These are phyloP conservation scores for Neurospora africana DNA, from an alignment of 495 filamentous ascomycete species.

Conservation along the genomic window DNA sequence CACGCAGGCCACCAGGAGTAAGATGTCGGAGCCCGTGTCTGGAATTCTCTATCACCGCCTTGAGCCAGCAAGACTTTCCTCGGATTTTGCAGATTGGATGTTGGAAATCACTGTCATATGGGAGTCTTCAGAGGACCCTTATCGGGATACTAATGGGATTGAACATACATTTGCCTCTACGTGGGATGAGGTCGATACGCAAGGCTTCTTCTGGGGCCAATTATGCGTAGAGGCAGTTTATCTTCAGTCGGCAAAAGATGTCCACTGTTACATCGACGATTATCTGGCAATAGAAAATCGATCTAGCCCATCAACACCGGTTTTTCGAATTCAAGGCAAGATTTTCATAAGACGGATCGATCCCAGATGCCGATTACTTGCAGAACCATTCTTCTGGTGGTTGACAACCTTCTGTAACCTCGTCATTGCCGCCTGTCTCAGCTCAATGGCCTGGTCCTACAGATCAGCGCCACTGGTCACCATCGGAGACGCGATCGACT, in stretches of 20 bases:
- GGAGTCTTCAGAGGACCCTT: not conserved
- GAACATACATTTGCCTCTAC: too few relatives aligned
- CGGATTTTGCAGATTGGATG: not conserved
- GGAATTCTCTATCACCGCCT: not conserved
- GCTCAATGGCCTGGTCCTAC: not conserved
- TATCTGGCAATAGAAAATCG: not conserved
- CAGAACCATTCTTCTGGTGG: constrained; percentile 1
- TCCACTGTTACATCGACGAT: not conserved
- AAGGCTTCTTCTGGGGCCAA: not conserved
- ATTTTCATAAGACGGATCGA: not conserved
- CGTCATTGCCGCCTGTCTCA: not conserved
- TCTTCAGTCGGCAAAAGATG: not conserved
- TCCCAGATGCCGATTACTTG: not conserved
- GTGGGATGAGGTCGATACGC: not conserved
- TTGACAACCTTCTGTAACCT: not conserved
- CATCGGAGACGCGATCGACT: constrained; percentile 22
- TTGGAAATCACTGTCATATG: not conserved
- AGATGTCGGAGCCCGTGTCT: not conserved
- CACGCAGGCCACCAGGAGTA: not conserved
- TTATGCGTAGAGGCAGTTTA: too few relatives aligned
- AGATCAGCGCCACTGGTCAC: constrained; percentile 5
- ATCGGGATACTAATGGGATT: not conserved
- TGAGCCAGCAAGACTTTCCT: not conserved
- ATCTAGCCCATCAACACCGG: not conserved
- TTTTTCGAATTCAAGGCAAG: not conserved